These are phyloP conservation scores for Neofusicoccum parvum DNA, from an alignment of 2,329 filamentous ascomycete species.

Conservation along the genomic window DNA sequence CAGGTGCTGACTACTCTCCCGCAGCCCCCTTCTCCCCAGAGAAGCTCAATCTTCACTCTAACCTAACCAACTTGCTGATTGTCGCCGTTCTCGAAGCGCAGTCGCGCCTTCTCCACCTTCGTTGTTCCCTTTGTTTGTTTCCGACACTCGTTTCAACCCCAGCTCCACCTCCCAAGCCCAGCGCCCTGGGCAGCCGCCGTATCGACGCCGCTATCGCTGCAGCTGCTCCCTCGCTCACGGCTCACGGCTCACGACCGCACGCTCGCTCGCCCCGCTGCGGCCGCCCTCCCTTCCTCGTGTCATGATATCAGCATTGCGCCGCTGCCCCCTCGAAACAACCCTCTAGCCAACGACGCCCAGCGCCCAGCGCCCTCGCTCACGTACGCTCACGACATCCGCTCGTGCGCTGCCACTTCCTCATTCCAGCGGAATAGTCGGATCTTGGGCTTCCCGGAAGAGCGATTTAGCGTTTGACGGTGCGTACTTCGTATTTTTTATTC, in stretches of 20 bases:
- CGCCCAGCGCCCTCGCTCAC: not conserved
- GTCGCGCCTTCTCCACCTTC: constrained; percentile 13
- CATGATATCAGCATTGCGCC: constrained; percentile 17
- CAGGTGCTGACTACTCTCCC: constrained; percentile 17
- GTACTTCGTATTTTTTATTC: constrained; percentile 20
- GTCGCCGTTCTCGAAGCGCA: constrained; percentile 2
- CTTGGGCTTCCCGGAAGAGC: not conserved
- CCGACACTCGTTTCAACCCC: constrained; percentile 15
- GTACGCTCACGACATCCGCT: not conserved
- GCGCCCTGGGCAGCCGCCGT: not conserved
- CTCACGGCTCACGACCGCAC: not conserved
- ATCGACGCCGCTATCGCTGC: constrained; percentile 16
- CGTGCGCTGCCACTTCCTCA: not conserved
- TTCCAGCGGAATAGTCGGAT: constrained; percentile 9
- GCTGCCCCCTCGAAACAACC: constrained; percentile 4
- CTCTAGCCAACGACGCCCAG: constrained; percentile 2
- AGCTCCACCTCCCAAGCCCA: constrained; percentile 3
- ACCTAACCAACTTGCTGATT: not conserved
- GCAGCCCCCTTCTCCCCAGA: constrained; percentile 10
- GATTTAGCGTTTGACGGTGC: constrained; percentile 14
- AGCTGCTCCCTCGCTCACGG: constrained; percentile 12
- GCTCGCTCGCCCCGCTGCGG: constrained; percentile 7
- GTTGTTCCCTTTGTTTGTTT: constrained; percentile 14
- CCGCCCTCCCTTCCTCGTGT: constrained; percentile 7
- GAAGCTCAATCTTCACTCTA: not conserved